Evolutionary conservation across 2,329 filamentous ascomycete genomes (phyloP), one percentile per base, ranked within the genome.

Genomic region (Verticillium nonalfalfae): DNA sequence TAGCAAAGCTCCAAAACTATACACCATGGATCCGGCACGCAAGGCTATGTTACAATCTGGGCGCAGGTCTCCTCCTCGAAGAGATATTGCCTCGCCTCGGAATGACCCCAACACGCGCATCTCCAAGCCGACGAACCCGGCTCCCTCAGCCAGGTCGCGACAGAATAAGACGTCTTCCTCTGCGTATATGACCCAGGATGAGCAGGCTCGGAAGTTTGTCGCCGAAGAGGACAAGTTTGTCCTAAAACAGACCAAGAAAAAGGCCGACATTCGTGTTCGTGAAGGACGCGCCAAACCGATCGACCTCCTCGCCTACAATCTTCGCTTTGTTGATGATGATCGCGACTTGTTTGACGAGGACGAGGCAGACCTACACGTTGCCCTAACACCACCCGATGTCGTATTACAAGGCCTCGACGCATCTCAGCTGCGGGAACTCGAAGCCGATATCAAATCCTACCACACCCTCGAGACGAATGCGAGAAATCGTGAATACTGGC

Each of bases 141-240:
- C 57, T 68, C 69, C 26, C 65, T 66, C 61, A 70, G 70, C 65
- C 67, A 66, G 61, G 64, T 64, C 68, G 60, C 57, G 70, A 65
- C 58, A 70, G 63, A 64, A 59, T 69, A 58, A 71, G 64, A 59
- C 67, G 68, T 69, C 72, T 59, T 65, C 69, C 39, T 68, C 74
- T n/a, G 75, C 71, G 60, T 84, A 82, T 68, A 76, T 91, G 64
- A 89, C 89, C 62, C 85, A 92, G 71, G 90, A 93, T 69, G 88
- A 93, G 71, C 89, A 92, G 71, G 90, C 88, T 66, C 82, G 87
- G 33, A 84, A 89, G 71, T 99, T 95, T 82, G 91, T 98, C 21
- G 91, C 94, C 59, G 91, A 96, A 69, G 95, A 99, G 75, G 95
- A 99, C 78, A 88, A 90, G 66, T 99, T 99, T 71, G 95, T 98